Evolutionary conservation across 306 rosid genomes (phyloP).

Genomic region (Begonia peltatifolia): DNA sequence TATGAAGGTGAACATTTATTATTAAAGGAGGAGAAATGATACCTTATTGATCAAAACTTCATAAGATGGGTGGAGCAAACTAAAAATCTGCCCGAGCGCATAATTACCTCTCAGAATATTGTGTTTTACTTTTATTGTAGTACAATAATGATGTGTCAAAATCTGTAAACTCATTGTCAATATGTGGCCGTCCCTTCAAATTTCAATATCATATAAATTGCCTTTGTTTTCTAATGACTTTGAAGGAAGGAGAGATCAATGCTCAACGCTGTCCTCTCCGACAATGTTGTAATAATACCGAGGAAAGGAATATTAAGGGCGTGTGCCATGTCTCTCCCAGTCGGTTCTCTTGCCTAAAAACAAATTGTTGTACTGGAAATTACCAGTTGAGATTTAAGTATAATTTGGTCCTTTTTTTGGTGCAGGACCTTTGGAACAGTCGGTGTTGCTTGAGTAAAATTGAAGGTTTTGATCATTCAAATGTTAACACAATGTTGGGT

Average conservation of each 20-base stretch:
- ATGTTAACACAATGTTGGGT: constrained; percentile 54
- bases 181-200: not conserved
- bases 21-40: no score
- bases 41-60: no score
- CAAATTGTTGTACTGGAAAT: not conserved
- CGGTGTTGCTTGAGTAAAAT: constrained; percentile 46
- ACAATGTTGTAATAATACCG: constrained; percentile 61
- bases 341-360: constrained; percentile 22
- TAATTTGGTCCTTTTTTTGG: not conserved
- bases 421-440: constrained; percentile 85
- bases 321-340: constrained; percentile 77
- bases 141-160: no score
- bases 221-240: not conserved
- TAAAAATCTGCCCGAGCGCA: no score
- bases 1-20: no score
- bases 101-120: no score
- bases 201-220: not conserved
- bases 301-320: constrained; percentile 61
- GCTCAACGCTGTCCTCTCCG: constrained; percentile 44
- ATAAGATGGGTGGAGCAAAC: no score
- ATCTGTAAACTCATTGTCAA: no score
- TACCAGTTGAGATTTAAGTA: not conserved
- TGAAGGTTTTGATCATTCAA: constrained; percentile 77
- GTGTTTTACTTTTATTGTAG: no score
- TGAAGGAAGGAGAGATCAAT: constrained; percentile 61